phyloP scores from a whole-genome alignment of 495 filamentous ascomycete genomes.

The Cercophora samala region DNA sequence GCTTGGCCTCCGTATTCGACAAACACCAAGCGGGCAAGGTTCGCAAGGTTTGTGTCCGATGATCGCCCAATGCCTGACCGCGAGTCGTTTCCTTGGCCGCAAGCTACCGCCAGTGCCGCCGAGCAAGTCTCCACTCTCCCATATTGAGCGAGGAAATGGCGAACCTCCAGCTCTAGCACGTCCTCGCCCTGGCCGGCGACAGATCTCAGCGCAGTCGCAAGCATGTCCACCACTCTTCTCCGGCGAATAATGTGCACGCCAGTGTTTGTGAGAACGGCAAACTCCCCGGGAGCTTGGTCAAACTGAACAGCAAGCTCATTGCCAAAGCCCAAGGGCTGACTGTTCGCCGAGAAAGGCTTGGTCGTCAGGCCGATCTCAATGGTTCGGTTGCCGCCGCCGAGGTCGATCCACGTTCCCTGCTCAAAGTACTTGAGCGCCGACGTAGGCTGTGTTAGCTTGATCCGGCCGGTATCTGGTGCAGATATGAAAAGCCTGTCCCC shows the following conservation, averaged over 20 bases:
- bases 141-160: conserved; percentile 76
- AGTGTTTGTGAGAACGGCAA: conserved; percentile 85
- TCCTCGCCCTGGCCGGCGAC: conserved; percentile 65
- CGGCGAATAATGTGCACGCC: conserved; percentile 83
- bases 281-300: conserved; percentile 72
- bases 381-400: conserved; percentile 57
- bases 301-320: conserved; percentile 96
- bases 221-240: conserved; percentile 84
- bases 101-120: conserved; percentile 92
- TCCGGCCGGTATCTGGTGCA: conserved; percentile 78
- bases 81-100: conserved; percentile 81
- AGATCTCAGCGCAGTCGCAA: conserved; percentile 70
- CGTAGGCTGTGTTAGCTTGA: conserved; percentile 55
- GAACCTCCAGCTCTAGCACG: conserved; percentile 71
- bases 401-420: conserved; percentile 67
- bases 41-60: conserved; percentile 76
- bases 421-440: conserved; percentile 58
- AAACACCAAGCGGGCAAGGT: conserved; percentile 79
- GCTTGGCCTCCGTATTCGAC: conserved; percentile 87
- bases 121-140: conserved; percentile 83
- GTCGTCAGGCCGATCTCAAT: conserved; percentile 77
- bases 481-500: conserved; percentile 77
- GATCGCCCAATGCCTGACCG: conserved; percentile 63
- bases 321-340: conserved; percentile 77
- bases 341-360: conserved; percentile 61